These are phyloP conservation scores for Primulina huaijiensis DNA, from an alignment of 257 asterid genomes.

Conservation along the genomic window DNA sequence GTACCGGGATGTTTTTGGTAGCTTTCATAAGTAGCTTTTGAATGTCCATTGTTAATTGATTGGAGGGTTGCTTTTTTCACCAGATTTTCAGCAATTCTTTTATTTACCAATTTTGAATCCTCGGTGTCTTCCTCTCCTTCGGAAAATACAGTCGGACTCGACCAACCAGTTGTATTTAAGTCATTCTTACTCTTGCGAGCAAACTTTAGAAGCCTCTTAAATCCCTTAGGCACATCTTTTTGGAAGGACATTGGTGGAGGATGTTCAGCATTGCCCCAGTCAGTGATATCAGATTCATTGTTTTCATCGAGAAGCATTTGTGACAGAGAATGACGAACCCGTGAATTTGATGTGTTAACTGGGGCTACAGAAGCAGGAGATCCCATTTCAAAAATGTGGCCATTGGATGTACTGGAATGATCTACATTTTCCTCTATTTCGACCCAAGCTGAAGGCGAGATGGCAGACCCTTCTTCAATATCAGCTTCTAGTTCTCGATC, in stretches of 20 bases:
- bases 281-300: constrained; percentile 72
- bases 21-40: constrained; percentile 28
- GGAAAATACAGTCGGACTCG: constrained; percentile 77
- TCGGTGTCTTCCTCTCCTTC: constrained; percentile 95
- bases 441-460: constrained; percentile 95
- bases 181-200: constrained; percentile 90
- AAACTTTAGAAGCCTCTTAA: constrained; percentile 89
- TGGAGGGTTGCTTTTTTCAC: constrained; percentile 78
- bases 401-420: constrained; percentile 36
- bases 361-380: constrained; percentile 45
- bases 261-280: constrained; percentile 96
- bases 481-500: constrained; percentile 39
- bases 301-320: constrained; percentile 97
- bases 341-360: constrained; percentile 60
- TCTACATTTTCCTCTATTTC: constrained; percentile 77
- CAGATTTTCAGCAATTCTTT: constrained; percentile 62
- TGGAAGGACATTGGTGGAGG: constrained; percentile 72
- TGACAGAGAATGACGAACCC: constrained; percentile 92
- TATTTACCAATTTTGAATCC: constrained; percentile 53
- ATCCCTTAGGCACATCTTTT: constrained; percentile 88
- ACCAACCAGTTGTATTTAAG: constrained; percentile 63
- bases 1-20: constrained; percentile 53
- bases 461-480: constrained; percentile 62
- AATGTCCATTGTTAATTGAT: constrained; percentile 51
- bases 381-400: constrained; percentile 35